Base-by-base conservation (phyloP, 495 filamentous ascomycete species). In the Entonaema liquescens region DNA sequence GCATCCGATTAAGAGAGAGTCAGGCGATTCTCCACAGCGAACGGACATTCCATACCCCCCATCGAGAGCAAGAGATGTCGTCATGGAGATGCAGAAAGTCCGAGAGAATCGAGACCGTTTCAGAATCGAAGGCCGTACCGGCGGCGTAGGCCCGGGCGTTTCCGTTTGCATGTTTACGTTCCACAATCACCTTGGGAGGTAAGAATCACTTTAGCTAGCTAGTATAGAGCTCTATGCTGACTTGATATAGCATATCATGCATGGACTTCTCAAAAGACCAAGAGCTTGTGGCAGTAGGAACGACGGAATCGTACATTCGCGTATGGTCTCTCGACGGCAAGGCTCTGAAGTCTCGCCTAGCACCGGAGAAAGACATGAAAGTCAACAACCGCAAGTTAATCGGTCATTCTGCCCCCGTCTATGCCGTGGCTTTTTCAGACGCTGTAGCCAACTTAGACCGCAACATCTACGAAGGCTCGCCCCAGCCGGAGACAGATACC, bases 161-260 rank as follows among this genome's bases (percentile, higher is more conserved):
- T 95, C 93, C 73, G 89, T 95, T 11, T 92, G 89, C 84, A 97
- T 98, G 91, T 97, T 93, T 74, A 98, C 95, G 0, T 97, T 98
- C 73, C 96, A 99, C 82, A 98, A 99, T 77, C 97, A 93, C 6
- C 88, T 91, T 64, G 92, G 97, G 73, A 89, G 86, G 94, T 97
- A 82, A 83, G 88, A 80, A 54, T 23, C 23, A 11, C 36, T 5
- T 62, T 13, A n/a, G 19, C 28, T 44, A 11, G 21, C n/a, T 25
- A n/a, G 7, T 0, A 7, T 74, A 23, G 23, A 15, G 6, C 38
- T 71, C 62, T 62, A 65, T 6, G 15, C 75, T 84, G 62, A 83
- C 35, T 31, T 23, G 61, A 13, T 35, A 9, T 71, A 98, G 95
- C 23, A 84, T 97, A 44, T 95, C 92, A 29, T 97, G 92, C 77